Conservation (phyloP, 768 basidiomycete species). For the Coprinopsis marcescibilis region DNA sequence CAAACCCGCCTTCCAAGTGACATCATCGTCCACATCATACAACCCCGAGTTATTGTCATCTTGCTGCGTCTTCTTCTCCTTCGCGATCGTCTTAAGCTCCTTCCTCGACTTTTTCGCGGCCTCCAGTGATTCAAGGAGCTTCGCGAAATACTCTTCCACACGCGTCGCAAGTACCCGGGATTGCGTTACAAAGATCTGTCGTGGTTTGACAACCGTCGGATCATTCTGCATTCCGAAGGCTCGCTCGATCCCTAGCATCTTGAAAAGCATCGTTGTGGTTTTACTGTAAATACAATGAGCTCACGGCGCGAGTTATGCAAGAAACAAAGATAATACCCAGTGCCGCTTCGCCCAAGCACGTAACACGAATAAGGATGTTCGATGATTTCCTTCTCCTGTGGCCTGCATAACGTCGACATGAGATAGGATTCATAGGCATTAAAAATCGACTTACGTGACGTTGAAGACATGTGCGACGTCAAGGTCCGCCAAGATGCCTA, state of each 20-base stretch:
- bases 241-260: slow-evolving; percentile 65
- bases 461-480: slow-evolving; percentile 41
- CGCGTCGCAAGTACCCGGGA: slow-evolving; percentile 61
- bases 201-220: slow-evolving; percentile 35
- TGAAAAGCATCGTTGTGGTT: slow-evolving; percentile 74
- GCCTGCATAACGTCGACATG: slow-evolving; percentile 18
- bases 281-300: slow-evolving; percentile 36
- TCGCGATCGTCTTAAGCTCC: slow-evolving; percentile 7
- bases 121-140: slow-evolving; percentile 4
- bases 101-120: slow-evolving; percentile 10
- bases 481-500: slow-evolving; percentile 48
- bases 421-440: background rate
- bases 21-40: slow-evolving; percentile 9
- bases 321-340: slow-evolving; percentile 41
- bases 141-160: slow-evolving; percentile 58
- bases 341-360: slow-evolving; percentile 67
- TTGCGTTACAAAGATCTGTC: slow-evolving; percentile 71
- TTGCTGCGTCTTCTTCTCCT: slow-evolving; percentile 4
- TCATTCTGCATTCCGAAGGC: slow-evolving; percentile 36
- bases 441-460: slow-evolving; percentile 30
- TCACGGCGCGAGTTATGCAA: background rate
- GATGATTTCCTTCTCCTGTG: slow-evolving; percentile 51
- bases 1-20: slow-evolving; percentile 10
- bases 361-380: slow-evolving; percentile 57
- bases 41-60: slow-evolving; percentile 1